Percentiles rank a stretch among this genome's conserved stretches.
phyloP scores from a whole-genome alignment of 371 early-diverging fungal species.

The Coemansia sp. region DNA sequence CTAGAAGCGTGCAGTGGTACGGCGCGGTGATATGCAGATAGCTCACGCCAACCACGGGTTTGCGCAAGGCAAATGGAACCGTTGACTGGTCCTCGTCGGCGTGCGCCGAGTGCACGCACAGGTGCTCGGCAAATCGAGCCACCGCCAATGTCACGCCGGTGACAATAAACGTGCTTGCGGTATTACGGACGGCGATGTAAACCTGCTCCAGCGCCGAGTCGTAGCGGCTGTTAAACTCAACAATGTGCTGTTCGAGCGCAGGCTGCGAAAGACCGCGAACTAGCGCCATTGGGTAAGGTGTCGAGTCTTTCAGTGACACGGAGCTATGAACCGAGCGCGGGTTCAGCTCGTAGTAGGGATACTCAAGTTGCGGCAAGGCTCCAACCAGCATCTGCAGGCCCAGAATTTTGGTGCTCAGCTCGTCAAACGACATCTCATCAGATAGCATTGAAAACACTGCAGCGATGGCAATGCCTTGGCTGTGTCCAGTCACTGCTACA shows the following conservation, averaged over 20 bases:
- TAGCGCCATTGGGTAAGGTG: slow-evolving; percentile 13
- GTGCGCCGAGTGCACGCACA: slow-evolving; percentile 48
- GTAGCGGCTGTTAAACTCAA: slow-evolving; percentile 15
- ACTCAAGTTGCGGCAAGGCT: slow-evolving; percentile 7
- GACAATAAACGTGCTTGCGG: slow-evolving; percentile 47
- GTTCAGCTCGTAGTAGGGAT: neutral
- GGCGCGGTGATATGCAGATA: slow-evolving; percentile 82
- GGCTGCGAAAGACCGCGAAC: neutral
- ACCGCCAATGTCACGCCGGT: slow-evolving; percentile 9
- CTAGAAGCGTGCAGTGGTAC: slow-evolving; percentile 74
- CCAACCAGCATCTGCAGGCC: slow-evolving; percentile 42
- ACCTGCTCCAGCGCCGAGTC: slow-evolving; percentile 37
- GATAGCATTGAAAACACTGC: slow-evolving; percentile 78
- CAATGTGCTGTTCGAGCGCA: neutral
- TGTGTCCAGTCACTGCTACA: slow-evolving; percentile 73
- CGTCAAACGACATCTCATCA: slow-evolving; percentile 73
- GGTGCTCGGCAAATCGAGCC: neutral
- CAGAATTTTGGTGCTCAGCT: slow-evolving; percentile 78
- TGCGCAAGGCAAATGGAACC: slow-evolving; percentile 74
- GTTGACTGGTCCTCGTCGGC: slow-evolving; percentile 75
- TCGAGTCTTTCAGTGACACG: neutral
- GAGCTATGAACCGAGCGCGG: slow-evolving; percentile 37
- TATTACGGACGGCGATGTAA: slow-evolving; percentile 76
- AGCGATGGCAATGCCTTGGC: slow-evolving; percentile 88
- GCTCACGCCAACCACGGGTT: slow-evolving; percentile 70